Evolutionary conservation across 164 flowering plant species (phyloP), one percentile per base, ranked within the genome.

Genomic region (Echeveria elegans): DNA sequence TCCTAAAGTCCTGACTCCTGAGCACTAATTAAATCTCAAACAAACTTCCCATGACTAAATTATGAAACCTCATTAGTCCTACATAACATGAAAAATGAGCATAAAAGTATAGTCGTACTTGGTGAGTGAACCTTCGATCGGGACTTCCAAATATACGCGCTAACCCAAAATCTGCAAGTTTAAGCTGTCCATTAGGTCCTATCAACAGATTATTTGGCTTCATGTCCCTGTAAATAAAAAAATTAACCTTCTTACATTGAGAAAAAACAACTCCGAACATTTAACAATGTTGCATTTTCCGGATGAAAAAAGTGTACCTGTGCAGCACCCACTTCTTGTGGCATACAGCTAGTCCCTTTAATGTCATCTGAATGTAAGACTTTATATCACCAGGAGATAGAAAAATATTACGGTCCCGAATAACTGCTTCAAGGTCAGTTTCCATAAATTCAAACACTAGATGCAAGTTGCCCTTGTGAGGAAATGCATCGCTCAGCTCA

Each of bases 101-200:
- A 62, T 0, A 30, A 18, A 59, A 32, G 53, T 24, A 28, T 34
- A 68, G 28, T 47, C 69, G 52, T 73, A 91, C 97, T 89, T 92
- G 97, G 72, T 89, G 94, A 68, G 99, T 95, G 69, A 89, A 89
- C 70, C 75, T 87, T 23, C 96, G 84, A 71, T 83, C 96, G 18
- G 99, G 99, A 75, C 99, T 95, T 58, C 99, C 99, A 85, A 88
- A 95, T 64, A 95, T 75, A 5, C 97, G 88, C 14, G 99, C 97
- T 68, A 95, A 82, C 41, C 99, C 99, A 80, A 95, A 95, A 79
- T 95, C 99, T 24, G 89, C 99, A 45, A 95, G 82, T 77, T 89
- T 95, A 26, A 92, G 87, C 69, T 89, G 96, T 41, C 99, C 97
- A 70, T 84, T 80, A 63, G 85, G 69, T 77, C 90, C 96, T 74